Percentiles rank a stretch among this genome's conserved stretches.
Evolutionary conservation across 2,329 filamentous ascomycete species (phyloP).

Genomic region (Claviceps fusiformis): DNA sequence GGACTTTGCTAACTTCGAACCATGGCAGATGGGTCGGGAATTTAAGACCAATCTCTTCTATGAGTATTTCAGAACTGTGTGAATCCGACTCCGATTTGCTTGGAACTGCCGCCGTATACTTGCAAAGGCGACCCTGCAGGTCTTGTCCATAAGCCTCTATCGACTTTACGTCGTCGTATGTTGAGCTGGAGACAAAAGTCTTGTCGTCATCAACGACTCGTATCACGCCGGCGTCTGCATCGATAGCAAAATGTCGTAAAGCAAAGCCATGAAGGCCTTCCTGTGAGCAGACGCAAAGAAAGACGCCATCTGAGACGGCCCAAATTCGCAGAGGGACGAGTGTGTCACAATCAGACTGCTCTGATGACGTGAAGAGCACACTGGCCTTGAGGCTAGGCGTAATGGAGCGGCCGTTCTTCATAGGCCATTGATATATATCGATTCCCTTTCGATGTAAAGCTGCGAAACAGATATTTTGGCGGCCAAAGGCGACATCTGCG

Average conservation of each 20-base stretch:
- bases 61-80: neutral
- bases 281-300: slow-evolving; percentile 20
- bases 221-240: slow-evolving; percentile 7
- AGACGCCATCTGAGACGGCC: slow-evolving; percentile 14
- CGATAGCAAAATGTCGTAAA: slow-evolving; percentile 12
- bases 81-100: neutral
- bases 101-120: slow-evolving; percentile 17
- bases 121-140: slow-evolving; percentile 29
- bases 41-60: slow-evolving; percentile 21
- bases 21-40: slow-evolving; percentile 38
- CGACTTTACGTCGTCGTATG: slow-evolving; percentile 16
- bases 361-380: slow-evolving; percentile 23
- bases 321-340: slow-evolving; percentile 20
- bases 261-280: slow-evolving; percentile 9
- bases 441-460: slow-evolving; percentile 56
- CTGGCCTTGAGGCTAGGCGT: slow-evolving; percentile 27
- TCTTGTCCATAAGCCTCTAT: slow-evolving; percentile 32
- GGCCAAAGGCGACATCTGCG: slow-evolving; percentile 63
- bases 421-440: slow-evolving; percentile 56
- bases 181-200: slow-evolving; percentile 17
- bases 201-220: slow-evolving; percentile 10
- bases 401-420: slow-evolving; percentile 39
- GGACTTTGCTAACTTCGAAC: slow-evolving; percentile 32
- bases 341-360: slow-evolving; percentile 8
- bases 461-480: slow-evolving; percentile 50